Evolutionary conservation across 2,329 filamentous ascomycete species (phyloP).

Genomic region (Pestalotiopsis sp.): DNA sequence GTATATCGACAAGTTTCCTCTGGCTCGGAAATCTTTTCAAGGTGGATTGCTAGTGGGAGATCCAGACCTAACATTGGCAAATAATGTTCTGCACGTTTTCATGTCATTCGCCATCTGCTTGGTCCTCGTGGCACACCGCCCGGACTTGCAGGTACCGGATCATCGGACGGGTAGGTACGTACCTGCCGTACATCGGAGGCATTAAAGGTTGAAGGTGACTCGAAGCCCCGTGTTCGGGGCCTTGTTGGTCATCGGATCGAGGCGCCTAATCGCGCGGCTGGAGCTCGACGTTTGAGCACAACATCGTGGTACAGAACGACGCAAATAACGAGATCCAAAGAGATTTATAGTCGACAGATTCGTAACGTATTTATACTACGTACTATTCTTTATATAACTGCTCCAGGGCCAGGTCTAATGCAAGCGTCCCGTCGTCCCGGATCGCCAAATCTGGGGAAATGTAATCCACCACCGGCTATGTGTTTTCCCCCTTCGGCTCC

Average conservation of each 20-base stretch:
- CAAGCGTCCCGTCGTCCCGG: constrained; percentile 12
- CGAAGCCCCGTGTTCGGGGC: not conserved
- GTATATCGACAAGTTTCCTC: no score
- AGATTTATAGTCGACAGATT: not conserved
- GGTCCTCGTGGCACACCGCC: constrained; percentile 2
- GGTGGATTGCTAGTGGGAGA: not conserved
- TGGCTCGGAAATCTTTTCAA: not conserved
- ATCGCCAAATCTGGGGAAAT: constrained; percentile 14
- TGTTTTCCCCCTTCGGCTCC: constrained; percentile 14
- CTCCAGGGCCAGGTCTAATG: constrained; percentile 9
- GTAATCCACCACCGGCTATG: constrained; percentile 17
- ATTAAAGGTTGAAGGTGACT: not conserved
- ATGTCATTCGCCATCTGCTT: not conserved
- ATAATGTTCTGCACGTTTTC: constrained; percentile 3
- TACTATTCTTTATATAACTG: not conserved
- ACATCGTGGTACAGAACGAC: not conserved
- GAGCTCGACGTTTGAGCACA: not conserved
- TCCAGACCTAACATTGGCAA: not conserved
- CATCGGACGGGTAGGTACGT: not conserved
- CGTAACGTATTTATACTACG: not conserved
- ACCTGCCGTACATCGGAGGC: constrained; percentile 1
- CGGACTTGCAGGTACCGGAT: not conserved
- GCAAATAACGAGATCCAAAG: not conserved
- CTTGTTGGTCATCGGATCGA: not conserved
- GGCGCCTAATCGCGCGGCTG: not conserved